Base-by-base conservation (phyloP, 176 grass and related monocot genomes). In the Eremochloa ophiuroides region DNA sequence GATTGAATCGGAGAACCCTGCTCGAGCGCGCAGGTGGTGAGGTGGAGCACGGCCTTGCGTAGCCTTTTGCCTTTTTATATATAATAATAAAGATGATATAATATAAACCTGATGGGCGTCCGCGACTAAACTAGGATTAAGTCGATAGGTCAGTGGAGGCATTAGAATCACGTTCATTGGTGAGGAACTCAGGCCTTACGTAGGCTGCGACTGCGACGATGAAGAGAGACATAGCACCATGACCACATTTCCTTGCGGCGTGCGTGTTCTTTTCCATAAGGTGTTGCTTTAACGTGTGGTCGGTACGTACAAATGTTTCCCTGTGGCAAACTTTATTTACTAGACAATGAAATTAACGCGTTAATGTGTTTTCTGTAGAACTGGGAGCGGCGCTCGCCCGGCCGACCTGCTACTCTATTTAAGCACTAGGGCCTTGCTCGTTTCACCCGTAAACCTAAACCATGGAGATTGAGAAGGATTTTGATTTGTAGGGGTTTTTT, bases 161-260 rank as follows among this genome's bases (percentile, higher is more conserved):
- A 34, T 35, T 35, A 20, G 62, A 35, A 35, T 35, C 16, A 20
- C 30, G 7, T 65, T 65, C 30, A 10, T 20, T 35, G 62, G 17
- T 22, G 7, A 37, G 31, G 17, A 31, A 66, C 8, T 18, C 30
- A 66, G 37, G n/a, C n/a, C n/a, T n/a, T n/a, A n/a, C n/a, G n/a
- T n/a, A 11, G 39, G 39, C 39, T 41, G 39, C 39, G 47, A 48
- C 40, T 25, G 40, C 3, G 12, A 43, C 37, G 34, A 58, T 2
- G 61, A 55, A 76, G 61, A 81, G 35, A 71, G 72, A 29, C 53
- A 34, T 55, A 62, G 72, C 39, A 46, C n/a, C n/a, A n/a, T 5
- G 27, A 26, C 48, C 70, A 64, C 41, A 69, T 26, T 35, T 9
- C 20, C 35, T 22, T 9, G 15, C 16, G 31, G 62, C 5, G 5